Evolutionary conservation across 371 early-diverging fungal species (phyloP), one percentile per base, ranked within the genome.

Genomic region (Mortierella sp.): DNA sequence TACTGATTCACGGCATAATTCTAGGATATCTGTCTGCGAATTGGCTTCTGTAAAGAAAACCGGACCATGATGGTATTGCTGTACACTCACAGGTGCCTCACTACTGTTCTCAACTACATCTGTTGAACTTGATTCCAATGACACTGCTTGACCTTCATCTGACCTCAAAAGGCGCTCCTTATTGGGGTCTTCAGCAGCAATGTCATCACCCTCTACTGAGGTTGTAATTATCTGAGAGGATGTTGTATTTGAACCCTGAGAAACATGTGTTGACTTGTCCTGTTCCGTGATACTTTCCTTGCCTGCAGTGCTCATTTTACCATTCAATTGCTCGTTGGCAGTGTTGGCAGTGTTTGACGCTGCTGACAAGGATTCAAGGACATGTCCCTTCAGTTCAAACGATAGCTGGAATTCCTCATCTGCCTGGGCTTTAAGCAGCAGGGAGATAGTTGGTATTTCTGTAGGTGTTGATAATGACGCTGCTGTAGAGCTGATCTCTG

Each of bases 371-470:
- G 64, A 35, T 15, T 68, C 59, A 22, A 69, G 55, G 53, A 73
- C 13, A n/a, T 43, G 29, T 1, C 80, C 74, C 32, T 70, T 66
- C 56, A 80, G 56, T 28, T 62, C 71, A 67, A 80, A 80, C n/a
- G 65, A 60, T 31, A 74, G 51, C 55, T 67, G 62, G 37, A 70
- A 64, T 8, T 71, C 80, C 32, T 75, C 70, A 13, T 68, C 69
- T 37, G 70, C 61, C 1, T 62, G 70, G 32, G 68, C 66, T 35
- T 80, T 80, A 37, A 75, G 80, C 22, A 80, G 56, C 43, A 80
- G 31, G 28, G 69, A 42, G 2, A 55, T 35, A 5, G 28, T 58
- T 29, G 54, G 51, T 66, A 60, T 29, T 10, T 62, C 43, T n/a
- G 45, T 17, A 15, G 19, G 49, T 22, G 40, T 59, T 40, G 77